phyloP scores from a whole-genome alignment of 2,329 filamentous ascomycete species.

The Venturia nashicola region DNA sequence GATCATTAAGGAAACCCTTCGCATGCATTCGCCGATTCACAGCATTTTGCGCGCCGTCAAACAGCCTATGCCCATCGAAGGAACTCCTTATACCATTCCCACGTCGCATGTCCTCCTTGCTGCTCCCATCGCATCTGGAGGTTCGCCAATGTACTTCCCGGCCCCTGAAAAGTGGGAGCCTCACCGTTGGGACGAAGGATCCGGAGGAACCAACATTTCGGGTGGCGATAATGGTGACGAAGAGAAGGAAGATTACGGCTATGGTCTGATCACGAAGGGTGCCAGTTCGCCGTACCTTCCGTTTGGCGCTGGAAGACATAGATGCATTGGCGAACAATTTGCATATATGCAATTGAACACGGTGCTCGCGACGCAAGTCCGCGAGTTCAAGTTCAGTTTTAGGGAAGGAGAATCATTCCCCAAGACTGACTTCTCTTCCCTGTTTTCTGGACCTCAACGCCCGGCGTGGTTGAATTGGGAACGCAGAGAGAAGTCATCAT shows the following conservation, averaged over 20 bases:
- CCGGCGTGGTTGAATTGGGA: conserved; percentile 59
- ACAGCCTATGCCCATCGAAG: conserved; percentile 69
- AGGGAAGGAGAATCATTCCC: conserved; percentile 58
- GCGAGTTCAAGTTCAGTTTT: conserved; percentile 70
- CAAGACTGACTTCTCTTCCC: conserved; percentile 52
- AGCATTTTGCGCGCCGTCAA: conserved; percentile 91
- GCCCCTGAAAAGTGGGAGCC: conserved; percentile 78
- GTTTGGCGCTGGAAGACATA: conserved; percentile 83
- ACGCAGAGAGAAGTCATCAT: conserved; percentile 35
- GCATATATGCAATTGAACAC: conserved; percentile 86
- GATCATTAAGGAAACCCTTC: conserved; percentile 83
- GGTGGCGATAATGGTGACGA: conserved; percentile 46
- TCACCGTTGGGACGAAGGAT: conserved; percentile 70
- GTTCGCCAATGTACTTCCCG: conserved; percentile 65
- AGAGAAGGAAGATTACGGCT: conserved; percentile 82
- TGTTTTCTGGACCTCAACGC: conserved; percentile 33
- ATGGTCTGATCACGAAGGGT: conserved; percentile 85
- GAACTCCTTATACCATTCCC: conserved; percentile 73
- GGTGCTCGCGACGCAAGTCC: conserved; percentile 65
- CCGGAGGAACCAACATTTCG: conserved; percentile 36
- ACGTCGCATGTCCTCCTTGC: conserved; percentile 70
- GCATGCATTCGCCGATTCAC: conserved; percentile 86
- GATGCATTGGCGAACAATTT: conserved; percentile 95
- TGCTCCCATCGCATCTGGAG: conserved; percentile 69
- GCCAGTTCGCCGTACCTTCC: conserved; percentile 82